Conservation (phyloP, 352 stramenopile species). For the Pythium insidiosum region DNA sequence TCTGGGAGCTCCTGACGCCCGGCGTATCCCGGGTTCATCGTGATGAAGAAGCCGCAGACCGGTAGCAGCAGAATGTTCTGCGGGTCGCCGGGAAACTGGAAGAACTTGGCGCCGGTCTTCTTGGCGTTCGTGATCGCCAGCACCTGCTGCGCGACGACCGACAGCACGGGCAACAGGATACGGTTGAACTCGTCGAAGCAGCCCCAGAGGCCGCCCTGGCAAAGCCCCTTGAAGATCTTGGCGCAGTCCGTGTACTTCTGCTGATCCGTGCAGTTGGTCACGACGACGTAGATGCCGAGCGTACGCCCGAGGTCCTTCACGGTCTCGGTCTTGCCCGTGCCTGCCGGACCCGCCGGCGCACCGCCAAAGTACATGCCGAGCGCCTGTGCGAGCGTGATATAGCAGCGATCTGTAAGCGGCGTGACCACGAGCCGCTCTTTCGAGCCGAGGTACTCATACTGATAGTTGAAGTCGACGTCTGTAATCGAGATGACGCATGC, state of each 20-base stretch:
- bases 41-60: slow-evolving; percentile 98
- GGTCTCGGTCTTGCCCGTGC: slow-evolving; percentile 96
- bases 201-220: slow-evolving; percentile 94
- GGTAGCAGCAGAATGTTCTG: slow-evolving; percentile 95
- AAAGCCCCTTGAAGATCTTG: slow-evolving; percentile 98
- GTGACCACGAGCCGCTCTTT: slow-evolving; percentile 97
- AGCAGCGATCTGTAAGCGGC: slow-evolving; percentile 95
- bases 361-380: slow-evolving; percentile 98
- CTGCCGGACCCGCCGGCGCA: slow-evolving; percentile 90
- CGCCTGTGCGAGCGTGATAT: slow-evolving; percentile 97
- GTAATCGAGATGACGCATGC: slow-evolving; percentile 96
- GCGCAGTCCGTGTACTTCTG: slow-evolving; percentile 97
- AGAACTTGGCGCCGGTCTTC: slow-evolving; percentile 92
- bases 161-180: slow-evolving; percentile 94
- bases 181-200: slow-evolving; percentile 99
- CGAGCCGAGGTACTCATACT: slow-evolving; percentile 96
- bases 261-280: slow-evolving; percentile 97
- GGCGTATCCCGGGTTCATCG: slow-evolving; percentile 99
- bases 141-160: slow-evolving; percentile 96
- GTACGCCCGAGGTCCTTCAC: slow-evolving; percentile 95
- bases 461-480: slow-evolving; percentile 98
- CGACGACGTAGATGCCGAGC: slow-evolving; percentile 94
- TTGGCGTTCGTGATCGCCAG: slow-evolving; percentile 98
- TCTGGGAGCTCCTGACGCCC: slow-evolving; percentile 97
- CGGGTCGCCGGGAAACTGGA: slow-evolving; percentile 97